Conservation (phyloP, 2,329 filamentous ascomycete genomes). For the Monilinia fructigena region DNA sequence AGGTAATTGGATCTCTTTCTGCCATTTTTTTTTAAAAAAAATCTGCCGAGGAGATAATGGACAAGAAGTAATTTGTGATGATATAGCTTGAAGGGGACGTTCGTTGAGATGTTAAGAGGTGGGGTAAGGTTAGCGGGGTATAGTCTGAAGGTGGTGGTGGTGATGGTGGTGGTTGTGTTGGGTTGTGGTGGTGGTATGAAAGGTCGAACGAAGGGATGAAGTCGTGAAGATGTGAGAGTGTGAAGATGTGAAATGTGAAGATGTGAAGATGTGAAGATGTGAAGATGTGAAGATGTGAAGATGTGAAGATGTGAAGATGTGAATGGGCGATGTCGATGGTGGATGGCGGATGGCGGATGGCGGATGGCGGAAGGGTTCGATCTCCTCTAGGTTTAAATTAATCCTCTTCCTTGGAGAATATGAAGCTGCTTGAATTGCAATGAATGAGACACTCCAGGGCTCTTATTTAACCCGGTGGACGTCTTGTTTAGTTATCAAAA, state of each 20-base stretch:
- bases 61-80: conserved; percentile 8
- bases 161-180: no score
- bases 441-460: neutral
- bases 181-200: neutral
- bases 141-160: conserved; percentile 1
- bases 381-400: neutral
- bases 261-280: neutral
- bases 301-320: neutral
- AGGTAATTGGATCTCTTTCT: conserved; percentile 66
- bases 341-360: no score
- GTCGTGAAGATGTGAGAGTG: neutral
- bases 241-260: neutral
- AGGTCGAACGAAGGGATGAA: neutral
- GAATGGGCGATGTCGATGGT: no score
- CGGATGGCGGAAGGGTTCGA: neutral
- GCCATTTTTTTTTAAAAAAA: conserved; percentile 24
- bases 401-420: no score
- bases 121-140: conserved; percentile 10
- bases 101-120: conserved; percentile 10
- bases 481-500: neutral
- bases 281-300: neutral
- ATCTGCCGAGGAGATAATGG: neutral
- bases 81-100: conserved; percentile 13
- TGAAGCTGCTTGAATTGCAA: neutral
- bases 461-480: no score